Base-by-base conservation (phyloP, 2,329 filamentous ascomycete species). In the Neospermospora avenae region DNA sequence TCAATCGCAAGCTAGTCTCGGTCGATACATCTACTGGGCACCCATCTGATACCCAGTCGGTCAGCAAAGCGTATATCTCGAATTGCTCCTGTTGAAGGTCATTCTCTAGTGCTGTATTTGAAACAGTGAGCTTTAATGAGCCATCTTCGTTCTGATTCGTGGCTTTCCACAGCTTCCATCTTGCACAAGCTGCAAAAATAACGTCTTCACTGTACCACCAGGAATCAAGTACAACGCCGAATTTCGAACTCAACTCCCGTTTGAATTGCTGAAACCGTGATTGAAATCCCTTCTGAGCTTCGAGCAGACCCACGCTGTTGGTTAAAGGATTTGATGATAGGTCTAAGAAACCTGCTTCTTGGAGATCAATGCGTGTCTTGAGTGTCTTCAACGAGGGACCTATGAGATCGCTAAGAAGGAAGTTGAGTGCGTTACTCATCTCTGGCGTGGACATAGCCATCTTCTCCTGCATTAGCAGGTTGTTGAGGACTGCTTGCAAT, bases 401-500 rank as follows among this genome's bases (percentile, higher is more conserved):
- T n/a, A 60, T 31, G 6, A 60, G 37, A 11, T 56, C 58, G 8
- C 34, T 55, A 4, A 63, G 34, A 20, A 65, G 20, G 24, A 49
- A 59, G 25, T 60, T 16, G 8, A 62, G 41, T n/a, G 48, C 58
- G 10, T 28, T 11, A 1, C 28, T 11, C 28, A 64, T 39, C 13
- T 56, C 35, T 8, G 39, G 22, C 4, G 42, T 53, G 1, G 60
- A 28, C 3, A 35, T 41, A 1, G 28, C 31, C 6, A 13, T 42
- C 2, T 42, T 52, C 4, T 51, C 13, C 31, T 25, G 44, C 4
- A 16, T 28, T 0, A 65, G 18, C 8, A 67, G 54, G 35, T 65
- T 64, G 31, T 65, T 67, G 53, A 67, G 37, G 41, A 62, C 61
- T 22, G 55, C 45, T 31, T 65, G 57, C 6, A 65, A 4, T 41